Base-by-base conservation (phyloP, 2,329 filamentous ascomycete genomes). In the Aspergillus persii region DNA sequence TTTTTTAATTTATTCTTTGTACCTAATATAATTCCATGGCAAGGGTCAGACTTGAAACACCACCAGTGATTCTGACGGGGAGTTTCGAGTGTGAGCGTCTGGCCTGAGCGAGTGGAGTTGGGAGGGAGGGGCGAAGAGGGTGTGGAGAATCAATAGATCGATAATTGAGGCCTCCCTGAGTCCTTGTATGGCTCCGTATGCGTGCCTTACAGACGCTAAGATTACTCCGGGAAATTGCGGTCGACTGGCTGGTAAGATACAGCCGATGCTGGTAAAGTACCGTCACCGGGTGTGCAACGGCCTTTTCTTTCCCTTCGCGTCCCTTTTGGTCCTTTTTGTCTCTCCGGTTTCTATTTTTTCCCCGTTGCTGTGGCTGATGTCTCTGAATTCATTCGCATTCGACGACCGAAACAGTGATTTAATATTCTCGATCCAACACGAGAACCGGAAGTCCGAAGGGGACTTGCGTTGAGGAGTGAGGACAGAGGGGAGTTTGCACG, bases 71-170 rank as follows among this genome's bases (percentile, higher is more conserved):
- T 58, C 48, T 59, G 59, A 63, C 57, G 61, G 59, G 50, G 51
- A 41, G 60, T 61, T 64, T 62, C 62, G 60, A 56, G 62, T 62
- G 44, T 23, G 18, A 11, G 18, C 26, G 44, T 63, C 62, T 62
- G 50, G 61, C 57, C 62, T 46, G 30, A 33, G 55, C 29, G 44
- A 47, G 55, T 53, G 48, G 41, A 50, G 47, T n/a, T 7, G 15
- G 9, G 18, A 23, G 18, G 15, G 54, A 48, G 47, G 47, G 54
- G 41, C 30, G 49, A 50, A 50, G 50, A 36, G 29, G 31, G 26
- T n/a, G 51, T 53, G 51, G 51, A 30, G 12, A 27, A n/a, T 41
- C 39, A 54, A 50, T 54, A 56, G 54, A 56, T 56, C 47, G 47
- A 50, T 56, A 56, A 54, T n/a, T 56, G 47, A 56, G 44, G 44